Base-by-base conservation (phyloP, 805 yeast genomes). In the Monosporozyma servazzii region DNA sequence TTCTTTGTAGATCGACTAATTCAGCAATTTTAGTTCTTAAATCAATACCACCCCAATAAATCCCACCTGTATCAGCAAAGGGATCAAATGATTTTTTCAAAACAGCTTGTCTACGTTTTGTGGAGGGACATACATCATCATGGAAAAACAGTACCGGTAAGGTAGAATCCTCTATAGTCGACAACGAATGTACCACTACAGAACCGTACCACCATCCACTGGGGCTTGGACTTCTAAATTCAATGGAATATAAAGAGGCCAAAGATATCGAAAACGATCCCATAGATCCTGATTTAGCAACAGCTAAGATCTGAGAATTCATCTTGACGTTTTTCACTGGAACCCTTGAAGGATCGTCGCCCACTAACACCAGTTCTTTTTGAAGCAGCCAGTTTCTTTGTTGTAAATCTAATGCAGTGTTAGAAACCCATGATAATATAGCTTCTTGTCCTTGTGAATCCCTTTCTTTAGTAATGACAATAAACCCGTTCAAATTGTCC, bases 181-280 rank as follows among this genome's bases (percentile, higher is more conserved):
- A 54, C 56, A 78, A 78, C 1, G 91, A 79, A 66, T 88, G 84
- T 29, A 93, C 67, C 1, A 88, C 72, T 15, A 91, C 71, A 0
- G 96, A 86, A 0, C 99, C 99, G 69, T 78, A 80, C 96, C 97
- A 91, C 81, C 89, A 82, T 1, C 90, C 95, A 15, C 80, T 71
- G 11, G 69, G 62, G 2, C 89, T 81, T 5, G 96, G 97, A 2
- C 83, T 83, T 50, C 97, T 75, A 11, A 84, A 78, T 65, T 90
- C 96, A 41, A 93, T 74, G 25, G 96, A 86, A 65, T 81, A 91
- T 5, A 91, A 33, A 76, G 37, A 77, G 63, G 29, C 86, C 64
- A 17, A 81, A 33, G 50, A 76, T 20, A 84, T 11, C 49, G 43
- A 27, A 18, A 55, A 52, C 2, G 54, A 36, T 3, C 47, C 45